These are phyloP conservation scores for Tremella mesenterica DNA, from an alignment of 768 basidiomycete genomes.

Conservation along the genomic window DNA sequence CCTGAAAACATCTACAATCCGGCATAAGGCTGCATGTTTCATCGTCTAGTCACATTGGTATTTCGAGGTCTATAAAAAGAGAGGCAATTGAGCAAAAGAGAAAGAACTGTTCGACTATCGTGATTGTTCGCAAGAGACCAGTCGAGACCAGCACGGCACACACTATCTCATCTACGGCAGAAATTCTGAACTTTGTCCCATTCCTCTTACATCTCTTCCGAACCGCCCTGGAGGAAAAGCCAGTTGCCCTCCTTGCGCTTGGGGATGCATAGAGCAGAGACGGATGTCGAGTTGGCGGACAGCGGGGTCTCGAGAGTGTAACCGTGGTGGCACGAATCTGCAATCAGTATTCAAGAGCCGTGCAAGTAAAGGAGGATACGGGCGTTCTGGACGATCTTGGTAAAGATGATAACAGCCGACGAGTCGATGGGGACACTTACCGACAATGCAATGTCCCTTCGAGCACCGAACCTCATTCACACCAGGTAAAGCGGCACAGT, in stretches of 20 bases:
- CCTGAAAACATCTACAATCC: too few relatives aligned
- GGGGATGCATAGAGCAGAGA: not conserved
- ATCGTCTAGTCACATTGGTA: not conserved
- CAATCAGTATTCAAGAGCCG: not conserved
- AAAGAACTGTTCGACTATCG: not conserved
- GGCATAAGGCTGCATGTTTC: too few relatives aligned
- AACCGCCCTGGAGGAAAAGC: not conserved
- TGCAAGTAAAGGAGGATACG: not conserved
- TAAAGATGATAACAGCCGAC: too few relatives aligned
- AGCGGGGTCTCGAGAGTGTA: not conserved
- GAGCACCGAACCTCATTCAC: constrained; percentile 16
- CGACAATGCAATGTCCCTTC: constrained; percentile 14
- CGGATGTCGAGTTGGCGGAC: not conserved
- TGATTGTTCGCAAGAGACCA: not conserved
- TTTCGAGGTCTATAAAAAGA: not conserved
- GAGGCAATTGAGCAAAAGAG: not conserved
- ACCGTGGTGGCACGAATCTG: constrained; percentile 9
- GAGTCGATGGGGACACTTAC: constrained; percentile 11
- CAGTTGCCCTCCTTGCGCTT: constrained; percentile 1
- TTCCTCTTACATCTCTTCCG: not conserved
- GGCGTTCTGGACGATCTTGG: too few relatives aligned
- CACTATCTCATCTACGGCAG: too few relatives aligned
- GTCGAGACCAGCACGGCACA: too few relatives aligned
- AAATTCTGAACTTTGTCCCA: not conserved
- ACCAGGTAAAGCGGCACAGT: constrained; percentile 17